Conservation (phyloP, 2,329 filamentous ascomycete species). For the Leptographium galeiforme region DNA sequence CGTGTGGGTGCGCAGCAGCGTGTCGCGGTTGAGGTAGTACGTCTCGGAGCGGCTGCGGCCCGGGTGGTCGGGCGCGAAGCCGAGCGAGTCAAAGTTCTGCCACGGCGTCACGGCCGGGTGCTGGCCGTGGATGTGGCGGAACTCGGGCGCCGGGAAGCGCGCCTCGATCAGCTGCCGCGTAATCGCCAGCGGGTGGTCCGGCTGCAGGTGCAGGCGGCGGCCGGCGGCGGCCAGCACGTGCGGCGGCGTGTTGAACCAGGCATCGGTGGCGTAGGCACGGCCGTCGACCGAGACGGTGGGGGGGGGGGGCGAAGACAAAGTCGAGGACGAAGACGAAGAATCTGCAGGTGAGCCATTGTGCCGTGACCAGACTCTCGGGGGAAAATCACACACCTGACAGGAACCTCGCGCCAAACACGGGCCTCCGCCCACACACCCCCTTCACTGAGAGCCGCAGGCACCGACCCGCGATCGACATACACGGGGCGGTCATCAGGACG, state of each 20-base stretch:
- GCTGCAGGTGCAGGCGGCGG: conserved; percentile 75
- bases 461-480: no score
- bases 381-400: no score
- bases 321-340: not conserved
- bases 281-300: conserved; percentile 44
- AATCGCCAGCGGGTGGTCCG: conserved; percentile 79
- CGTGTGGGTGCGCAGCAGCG: conserved; percentile 83
- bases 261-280: conserved; percentile 52
- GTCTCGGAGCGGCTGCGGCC: conserved; percentile 82
- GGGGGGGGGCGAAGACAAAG: not conserved
- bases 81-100: conserved; percentile 95
- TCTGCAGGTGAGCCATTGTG: not conserved
- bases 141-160: conserved; percentile 61
- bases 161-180: conserved; percentile 88
- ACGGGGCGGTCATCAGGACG: no score
- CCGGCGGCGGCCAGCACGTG: conserved; percentile 63
- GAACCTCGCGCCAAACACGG: no score
- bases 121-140: conserved; percentile 63
- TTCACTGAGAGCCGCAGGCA: no score
- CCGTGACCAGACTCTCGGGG: no score
- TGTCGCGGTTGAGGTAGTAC: conserved; percentile 81
- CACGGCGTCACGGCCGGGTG: conserved; percentile 71
- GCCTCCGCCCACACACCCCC: no score
- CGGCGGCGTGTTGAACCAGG: conserved; percentile 73
- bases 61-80: conserved; percentile 77